Base-by-base conservation (phyloP, 2,329 filamentous ascomycete species). In the Penicillium sp. region DNA sequence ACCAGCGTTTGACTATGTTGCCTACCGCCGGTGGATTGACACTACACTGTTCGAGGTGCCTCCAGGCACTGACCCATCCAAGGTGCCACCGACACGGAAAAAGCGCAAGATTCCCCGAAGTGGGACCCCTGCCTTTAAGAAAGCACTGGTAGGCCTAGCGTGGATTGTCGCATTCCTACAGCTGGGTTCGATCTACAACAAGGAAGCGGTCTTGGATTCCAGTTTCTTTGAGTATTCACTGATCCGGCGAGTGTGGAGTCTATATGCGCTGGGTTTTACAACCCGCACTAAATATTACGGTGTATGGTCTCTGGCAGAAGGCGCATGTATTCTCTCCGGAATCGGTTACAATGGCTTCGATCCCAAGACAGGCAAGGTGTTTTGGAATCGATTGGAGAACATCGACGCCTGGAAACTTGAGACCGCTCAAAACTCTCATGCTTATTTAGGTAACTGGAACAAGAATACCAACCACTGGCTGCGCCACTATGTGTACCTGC, bases 401-500 rank as follows among this genome's bases (percentile, higher is more conserved):
- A 92, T 99, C 68, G 88, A 91, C 67, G 91, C 95, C 0, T 90
- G 88, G 84, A 88, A 86, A 2, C 91, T 99, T 30, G 95, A 99
- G 79, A 84, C 88, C 0, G 95, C 94, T 1, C 93, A 97, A 78
- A 99, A 98, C 75, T 91, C 91, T n/a, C 89, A 94, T 58, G 93
- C 88, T 1, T 98, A 95, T 71, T 85, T 99, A 3, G 94, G 90
- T 53, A 91, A 88, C 71, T 99, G 95, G 95, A 99, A 99, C 77
- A 97, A 97, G 82, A 98, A 98, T 78, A 99, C 95, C 13, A 99
- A 97, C 76, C 88, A 92, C 71, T 99, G 95, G 95, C 82, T 99
- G 64, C 88, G 93, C 51, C 97, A 98, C 77, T 99, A 97, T 74
- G 85, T 99, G 69, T 99, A 98, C 74, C 84, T 99, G 52, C 89